Base-by-base conservation (phyloP, 805 yeast species). In the Kregervanrija delftensis region DNA sequence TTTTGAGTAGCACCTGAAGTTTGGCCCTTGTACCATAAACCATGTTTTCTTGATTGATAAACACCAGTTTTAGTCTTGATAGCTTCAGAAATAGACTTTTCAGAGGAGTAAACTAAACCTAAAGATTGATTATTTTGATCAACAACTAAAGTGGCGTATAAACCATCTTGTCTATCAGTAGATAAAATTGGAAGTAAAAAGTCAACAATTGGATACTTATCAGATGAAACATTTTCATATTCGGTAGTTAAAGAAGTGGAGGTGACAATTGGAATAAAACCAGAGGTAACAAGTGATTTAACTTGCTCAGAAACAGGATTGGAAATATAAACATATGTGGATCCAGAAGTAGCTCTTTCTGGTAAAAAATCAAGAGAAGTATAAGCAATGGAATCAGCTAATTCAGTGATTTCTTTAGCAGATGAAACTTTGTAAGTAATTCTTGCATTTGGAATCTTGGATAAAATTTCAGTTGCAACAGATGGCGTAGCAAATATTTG, bases 1-100 rank as follows among this genome's bases (percentile, higher is more conserved):
- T 73, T 72, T 67, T 93, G 99, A 1, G 95, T 86, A 42, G 96
- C 95, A 15, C 99, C 99, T n/a, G 96, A 85, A 2, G 96, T 86
- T 45, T 84, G 83, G 30, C 99, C 99, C 64, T 93, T 93, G 63
- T 82, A 85, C 99, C 99, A 93, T 47, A 93, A 73, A 37, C 95
- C 98, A 49, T 87, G 81, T 57, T 84, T 81, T 56, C 99, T 82
- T 8, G 96, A 87, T 64, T 85, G 96, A 66, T 93, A 93, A 2
- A 93, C 96, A 46, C 99, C 99, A 9, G 86, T 79, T 41, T 78
- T 75, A 16, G 86, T 83, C 48, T 77, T 78, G 53, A 93, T 76
- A 11, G 98, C 93, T 56, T 85, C 90, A 37, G 75, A 66, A 56
- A 93, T 79, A 32, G 96, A 86, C 54, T 84, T 89, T 36, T 66